These are phyloP conservation scores for Tetrahymena thermophila DNA, from an alignment of 73 alveolate species.

Conservation along the genomic window DNA sequence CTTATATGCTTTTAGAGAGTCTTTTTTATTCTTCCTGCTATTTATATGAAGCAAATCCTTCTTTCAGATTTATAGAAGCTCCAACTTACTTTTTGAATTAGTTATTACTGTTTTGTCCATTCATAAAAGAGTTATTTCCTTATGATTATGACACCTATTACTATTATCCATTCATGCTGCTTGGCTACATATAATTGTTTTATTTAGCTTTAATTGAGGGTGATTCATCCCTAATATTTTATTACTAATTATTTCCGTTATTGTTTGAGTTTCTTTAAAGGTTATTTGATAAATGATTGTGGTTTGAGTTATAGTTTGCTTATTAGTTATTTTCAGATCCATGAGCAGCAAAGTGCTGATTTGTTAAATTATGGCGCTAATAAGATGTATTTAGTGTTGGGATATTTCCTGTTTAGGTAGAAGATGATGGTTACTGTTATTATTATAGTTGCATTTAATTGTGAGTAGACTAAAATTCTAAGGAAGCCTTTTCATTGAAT, in stretches of 20 bases:
- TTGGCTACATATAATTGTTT: neutral
- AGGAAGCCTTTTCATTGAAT: neutral
- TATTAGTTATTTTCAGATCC: neutral
- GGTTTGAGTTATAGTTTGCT: neutral
- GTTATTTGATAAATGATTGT: neutral
- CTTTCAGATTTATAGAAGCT: neutral
- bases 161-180: neutral
- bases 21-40: neutral
- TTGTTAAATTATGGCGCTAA: neutral
- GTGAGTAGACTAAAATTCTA: neutral
- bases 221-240: neutral
- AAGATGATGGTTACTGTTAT: neutral
- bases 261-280: neutral
- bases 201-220: neutral
- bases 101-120: neutral
- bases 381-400: neutral
- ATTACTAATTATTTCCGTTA: neutral
- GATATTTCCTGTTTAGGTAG: neutral
- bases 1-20: neutral
- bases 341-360: neutral
- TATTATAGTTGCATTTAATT: neutral
- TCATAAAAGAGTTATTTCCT: neutral
- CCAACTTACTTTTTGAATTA: neutral
- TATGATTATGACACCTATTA: neutral
- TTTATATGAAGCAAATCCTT: neutral